phyloP scores from a whole-genome alignment of 805 yeast species.

The Saccharomycopsis lassenensis region DNA sequence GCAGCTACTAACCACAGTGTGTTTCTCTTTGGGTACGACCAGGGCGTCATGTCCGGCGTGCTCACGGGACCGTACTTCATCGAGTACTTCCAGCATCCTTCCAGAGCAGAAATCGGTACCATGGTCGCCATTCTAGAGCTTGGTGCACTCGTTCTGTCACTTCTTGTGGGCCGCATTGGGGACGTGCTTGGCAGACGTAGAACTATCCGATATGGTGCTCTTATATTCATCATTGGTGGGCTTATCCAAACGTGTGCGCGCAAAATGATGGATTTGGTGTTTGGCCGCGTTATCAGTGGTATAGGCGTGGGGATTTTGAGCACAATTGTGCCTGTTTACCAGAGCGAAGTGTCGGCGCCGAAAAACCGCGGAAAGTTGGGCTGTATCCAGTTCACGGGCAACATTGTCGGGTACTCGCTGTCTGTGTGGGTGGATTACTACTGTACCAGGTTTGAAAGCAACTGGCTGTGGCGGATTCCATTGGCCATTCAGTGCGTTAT shows the following conservation, averaged over 20 bases:
- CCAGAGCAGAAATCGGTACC: slow-evolving; percentile 66
- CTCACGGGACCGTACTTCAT: slow-evolving; percentile 62
- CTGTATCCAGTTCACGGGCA: slow-evolving; percentile 82
- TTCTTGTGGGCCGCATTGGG: slow-evolving; percentile 67
- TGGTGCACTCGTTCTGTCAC: slow-evolving; percentile 74
- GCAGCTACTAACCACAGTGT: no score
- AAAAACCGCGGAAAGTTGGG: slow-evolving; percentile 78
- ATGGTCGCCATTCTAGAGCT: slow-evolving; percentile 83
- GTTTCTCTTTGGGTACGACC: slow-evolving; percentile 70
- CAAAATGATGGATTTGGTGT: slow-evolving; percentile 44
- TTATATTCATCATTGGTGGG: slow-evolving; percentile 73
- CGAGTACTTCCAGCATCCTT: slow-evolving; percentile 60
- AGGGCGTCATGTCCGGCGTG: slow-evolving; percentile 87
- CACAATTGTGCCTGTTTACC: slow-evolving; percentile 80
- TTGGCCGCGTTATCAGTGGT: slow-evolving; percentile 72
- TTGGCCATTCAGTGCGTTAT: slow-evolving; percentile 64
- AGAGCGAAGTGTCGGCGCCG: slow-evolving; percentile 80
- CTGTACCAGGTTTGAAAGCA: slow-evolving; percentile 52
- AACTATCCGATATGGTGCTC: slow-evolving; percentile 72
- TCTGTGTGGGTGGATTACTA: slow-evolving; percentile 84
- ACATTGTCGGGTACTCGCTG: slow-evolving; percentile 67
- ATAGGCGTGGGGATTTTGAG: slow-evolving; percentile 80
- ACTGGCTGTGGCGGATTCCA: slow-evolving; percentile 71
- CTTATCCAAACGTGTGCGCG: slow-evolving; percentile 52
- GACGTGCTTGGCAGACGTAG: slow-evolving; percentile 71